Evolutionary conservation across 2,329 filamentous ascomycete genomes (phyloP), one percentile per base, ranked within the genome.

Genomic region (Coleophoma eucalyptorum): DNA sequence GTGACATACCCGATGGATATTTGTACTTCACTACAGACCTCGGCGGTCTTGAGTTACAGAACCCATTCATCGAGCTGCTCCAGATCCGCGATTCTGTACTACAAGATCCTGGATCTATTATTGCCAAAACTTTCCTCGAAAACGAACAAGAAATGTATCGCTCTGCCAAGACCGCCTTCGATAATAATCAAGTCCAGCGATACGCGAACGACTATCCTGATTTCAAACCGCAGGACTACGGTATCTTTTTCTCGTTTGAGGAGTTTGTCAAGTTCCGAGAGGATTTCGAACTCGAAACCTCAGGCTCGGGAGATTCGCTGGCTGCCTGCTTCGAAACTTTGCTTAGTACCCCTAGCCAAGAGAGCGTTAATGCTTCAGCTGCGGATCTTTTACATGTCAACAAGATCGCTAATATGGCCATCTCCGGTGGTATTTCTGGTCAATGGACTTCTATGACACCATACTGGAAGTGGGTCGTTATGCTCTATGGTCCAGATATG

Each of bases 31-130:
- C 70, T 3, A 61, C 67, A n/a, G 57, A 62, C 12, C 57, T 71
- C 5, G 72, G 72, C 21, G 71, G 71, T 1, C 60, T 74, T 1
- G 70, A 69, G 19, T 58, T 74, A 10, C 62, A 67, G 21, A 72
- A 71, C 52, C 69, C 69, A 20, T 60, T 77, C 40, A 68, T 78
- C 16, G 56, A 56, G 18, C 57, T 68, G 3, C 53, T 59, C 20
- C 66, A 63, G 43, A 40, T 61, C 19, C 60, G 62, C 18, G 58
- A 65, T 43, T 43, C 48, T 11, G 61, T 64, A 13, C 51, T 49
- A 46, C 53, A 60, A 44, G 34, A 56, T 58, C 64, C 60, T 19
- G 55, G 49, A 44, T 58, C 56, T 21, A 52, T 46, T 16, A 51
- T 69, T 12, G 56, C 63, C 21, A 18, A 6, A 19, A 51, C 62